Evolutionary conservation across 106 monocot genomes (phyloP), one percentile per base, ranked within the genome.

Genomic region (Phalaenopsis equestris): DNA sequence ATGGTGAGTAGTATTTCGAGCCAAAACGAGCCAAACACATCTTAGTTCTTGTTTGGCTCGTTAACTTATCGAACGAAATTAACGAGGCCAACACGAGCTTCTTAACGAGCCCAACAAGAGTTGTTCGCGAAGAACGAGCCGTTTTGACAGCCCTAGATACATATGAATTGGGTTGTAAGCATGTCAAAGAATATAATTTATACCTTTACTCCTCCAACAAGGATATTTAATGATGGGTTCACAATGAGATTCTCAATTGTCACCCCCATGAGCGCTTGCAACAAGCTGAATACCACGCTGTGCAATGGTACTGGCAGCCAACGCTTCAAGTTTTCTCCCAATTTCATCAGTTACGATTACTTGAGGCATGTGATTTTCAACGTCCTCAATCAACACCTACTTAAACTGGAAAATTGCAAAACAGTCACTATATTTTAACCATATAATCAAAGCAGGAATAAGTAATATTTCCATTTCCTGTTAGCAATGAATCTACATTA

Each of bases 161-260:
- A 30, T 30, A 30, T 30, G 30, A 30, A 30, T 30, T 30, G 30
- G 30, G 30, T 30, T 30, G 30, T 30, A 30, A 30, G 30, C 30
- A 30, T 30, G 30, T 30, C 0, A 30, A 30, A 30, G 52, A 52
- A 52, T 12, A 52, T 52, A 52, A 52, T 6, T 24, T 18, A 78
- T 84, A 89, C 96, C 93, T 93, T 91, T 79, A 96, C 84, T 58
- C 96, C 96, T 75, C 96, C 96, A 76, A 96, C 96, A 82, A 96
- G 91, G 82, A 93, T 91, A 77, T 96, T 89, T 18, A 91, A 47
- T 52, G 91, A 91, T 81, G 87, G 92, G 78, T 90, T 92, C 87
- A 80, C 86, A 68, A 87, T 80, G 64, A 92, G 74, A 82, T 89
- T 89, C 85, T 89, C 87, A 70, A 92, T 87, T 41, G 87, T 87